These are phyloP conservation scores for Eucalyptus tenuipes DNA, from an alignment of 345 rosid species.

Conservation along the genomic window DNA sequence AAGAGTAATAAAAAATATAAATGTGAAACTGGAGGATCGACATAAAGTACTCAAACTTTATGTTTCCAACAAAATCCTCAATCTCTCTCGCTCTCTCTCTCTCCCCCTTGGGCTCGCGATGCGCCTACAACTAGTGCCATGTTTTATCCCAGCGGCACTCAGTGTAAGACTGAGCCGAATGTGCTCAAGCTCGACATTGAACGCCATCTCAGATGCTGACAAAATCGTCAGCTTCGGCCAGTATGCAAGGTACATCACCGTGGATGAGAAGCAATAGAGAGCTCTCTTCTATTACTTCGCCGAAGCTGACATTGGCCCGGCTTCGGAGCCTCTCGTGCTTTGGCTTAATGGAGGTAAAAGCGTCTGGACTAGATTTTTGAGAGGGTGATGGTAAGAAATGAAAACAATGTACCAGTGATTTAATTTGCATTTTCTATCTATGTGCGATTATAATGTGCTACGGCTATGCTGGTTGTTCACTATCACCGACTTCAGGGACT, in stretches of 20 bases:
- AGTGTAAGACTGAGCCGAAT: not conserved
- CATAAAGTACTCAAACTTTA: not conserved
- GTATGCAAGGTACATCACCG: too few species aligned
- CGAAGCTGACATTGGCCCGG: not conserved
- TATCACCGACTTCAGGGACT: too few species aligned
- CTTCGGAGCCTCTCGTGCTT: slow-evolving; percentile 31
- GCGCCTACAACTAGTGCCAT: not conserved
- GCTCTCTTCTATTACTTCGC: too few species aligned
- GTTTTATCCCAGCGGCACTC: not conserved
- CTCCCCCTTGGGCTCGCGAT: not conserved
- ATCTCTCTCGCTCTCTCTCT: not conserved
- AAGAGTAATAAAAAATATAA: not conserved
- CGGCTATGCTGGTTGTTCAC: too few species aligned
- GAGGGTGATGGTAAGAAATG: not conserved
- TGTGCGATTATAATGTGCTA: too few species aligned
- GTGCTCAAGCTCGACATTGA: too few species aligned
- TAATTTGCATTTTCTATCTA: too few species aligned
- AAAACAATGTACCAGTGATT: not conserved
- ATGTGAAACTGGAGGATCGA: not conserved
- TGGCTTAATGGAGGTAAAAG: slow-evolving; percentile 36
- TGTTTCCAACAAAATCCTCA: not conserved
- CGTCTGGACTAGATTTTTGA: not conserved
- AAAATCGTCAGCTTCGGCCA: too few species aligned
- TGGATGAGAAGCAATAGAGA: too few species aligned
- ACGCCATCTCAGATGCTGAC: too few species aligned